These are phyloP conservation scores for Parastagonospora avenae DNA, from an alignment of 2,329 filamentous ascomycete genomes.

Conservation along the genomic window DNA sequence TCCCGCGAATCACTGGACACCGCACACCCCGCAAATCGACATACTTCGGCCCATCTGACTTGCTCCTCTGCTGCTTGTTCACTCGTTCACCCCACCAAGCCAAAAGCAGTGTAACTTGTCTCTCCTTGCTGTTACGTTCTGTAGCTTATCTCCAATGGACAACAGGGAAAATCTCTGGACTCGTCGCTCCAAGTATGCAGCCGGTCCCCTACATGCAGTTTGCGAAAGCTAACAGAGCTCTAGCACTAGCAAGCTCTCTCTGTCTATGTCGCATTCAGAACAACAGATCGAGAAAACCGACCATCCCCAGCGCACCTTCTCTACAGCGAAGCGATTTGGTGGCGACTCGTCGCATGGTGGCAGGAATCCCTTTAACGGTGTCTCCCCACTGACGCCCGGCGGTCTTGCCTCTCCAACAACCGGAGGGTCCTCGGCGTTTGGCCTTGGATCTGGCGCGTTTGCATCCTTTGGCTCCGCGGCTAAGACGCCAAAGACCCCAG, in stretches of 20 bases:
- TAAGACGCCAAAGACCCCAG: conserved; percentile 86
- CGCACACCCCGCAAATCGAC: conserved; percentile 15
- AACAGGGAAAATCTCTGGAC: conserved; percentile 66
- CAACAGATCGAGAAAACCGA: conserved; percentile 56
- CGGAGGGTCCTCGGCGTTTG: conserved; percentile 85
- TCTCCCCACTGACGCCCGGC: conserved; percentile 71
- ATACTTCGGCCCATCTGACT: conserved; percentile 13
- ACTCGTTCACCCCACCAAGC: conserved; percentile 44
- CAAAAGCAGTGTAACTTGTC: conserved; percentile 23
- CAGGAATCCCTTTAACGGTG: conserved; percentile 77
- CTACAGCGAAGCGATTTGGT: conserved; percentile 75
- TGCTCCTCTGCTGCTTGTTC: conserved; percentile 38
- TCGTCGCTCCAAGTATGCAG: conserved; percentile 78
- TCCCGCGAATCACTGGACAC: conserved; percentile 1
- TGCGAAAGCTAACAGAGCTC: conserved; percentile 34
- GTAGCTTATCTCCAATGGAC: conserved; percentile 44
- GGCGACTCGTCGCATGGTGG: conserved; percentile 77
- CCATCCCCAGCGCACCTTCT: conserved; percentile 64
- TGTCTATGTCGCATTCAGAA: conserved; percentile 72
- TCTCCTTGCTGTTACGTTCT: conserved; percentile 10
- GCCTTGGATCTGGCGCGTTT: conserved; percentile 91
- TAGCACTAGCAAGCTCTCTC: conserved; percentile 87
- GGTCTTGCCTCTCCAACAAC: conserved; percentile 74
- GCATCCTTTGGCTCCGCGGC: conserved; percentile 84
- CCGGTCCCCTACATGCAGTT: conserved; percentile 19